phyloP scores from a whole-genome alignment of 768 basidiomycete species.

The Fistulinella prunicolor region DNA sequence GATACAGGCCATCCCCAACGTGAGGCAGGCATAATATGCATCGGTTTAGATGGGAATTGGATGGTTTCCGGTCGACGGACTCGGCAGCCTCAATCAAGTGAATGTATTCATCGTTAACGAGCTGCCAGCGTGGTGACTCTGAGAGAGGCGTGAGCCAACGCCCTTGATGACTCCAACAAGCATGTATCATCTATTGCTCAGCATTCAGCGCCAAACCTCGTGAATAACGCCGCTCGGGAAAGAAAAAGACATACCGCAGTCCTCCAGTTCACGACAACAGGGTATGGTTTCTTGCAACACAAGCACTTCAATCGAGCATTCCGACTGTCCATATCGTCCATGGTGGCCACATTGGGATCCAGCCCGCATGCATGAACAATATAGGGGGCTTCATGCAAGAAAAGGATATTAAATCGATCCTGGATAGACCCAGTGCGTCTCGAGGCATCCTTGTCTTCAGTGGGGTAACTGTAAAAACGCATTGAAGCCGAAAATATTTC shows the following conservation, averaged over 20 bases:
- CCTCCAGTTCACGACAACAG: neutral
- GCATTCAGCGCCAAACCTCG: neutral
- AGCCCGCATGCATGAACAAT: constrained; percentile 2
- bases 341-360: constrained; percentile 2
- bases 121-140: neutral
- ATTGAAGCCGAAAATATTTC: neutral
- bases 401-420: neutral
- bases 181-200: neutral
- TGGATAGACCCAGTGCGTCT: neutral
- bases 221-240: no score
- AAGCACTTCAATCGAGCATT: constrained; percentile 9
- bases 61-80: neutral
- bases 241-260: constrained; percentile 1
- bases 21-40: constrained; percentile 5
- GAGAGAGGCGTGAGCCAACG: no score
- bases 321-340: constrained; percentile 3
- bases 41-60: neutral
- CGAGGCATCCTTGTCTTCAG: neutral
- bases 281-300: neutral
- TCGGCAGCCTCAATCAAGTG: neutral
- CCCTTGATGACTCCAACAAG: no score
- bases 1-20: neutral
- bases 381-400: neutral
- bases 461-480: neutral
- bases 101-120: constrained; percentile 1